Percentiles rank a stretch among this genome's conserved stretches.
Conservation (phyloP, 2,329 filamentous ascomycete species). For the Aspergillus fumigatus region DNA sequence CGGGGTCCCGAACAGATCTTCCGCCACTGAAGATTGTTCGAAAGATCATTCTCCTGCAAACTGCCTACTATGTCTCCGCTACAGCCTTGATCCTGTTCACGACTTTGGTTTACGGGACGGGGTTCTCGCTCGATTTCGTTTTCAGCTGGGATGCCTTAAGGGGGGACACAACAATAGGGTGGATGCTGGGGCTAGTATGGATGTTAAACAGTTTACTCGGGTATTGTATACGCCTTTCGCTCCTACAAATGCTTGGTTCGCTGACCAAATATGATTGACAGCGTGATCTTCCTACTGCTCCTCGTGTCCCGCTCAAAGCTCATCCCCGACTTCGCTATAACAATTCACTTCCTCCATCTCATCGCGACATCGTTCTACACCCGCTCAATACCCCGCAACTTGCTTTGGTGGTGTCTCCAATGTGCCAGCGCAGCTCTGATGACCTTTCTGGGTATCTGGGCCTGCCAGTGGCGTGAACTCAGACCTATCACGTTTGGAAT, state of each 20-base stretch:
- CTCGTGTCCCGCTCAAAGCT: conserved; percentile 87
- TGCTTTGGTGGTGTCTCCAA: conserved; percentile 81
- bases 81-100: conserved; percentile 63
- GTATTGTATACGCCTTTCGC: conserved; percentile 45
- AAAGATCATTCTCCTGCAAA: conserved; percentile 62
- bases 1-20: conserved; percentile 63
- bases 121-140: conserved; percentile 55
- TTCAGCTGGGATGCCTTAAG: conserved; percentile 61
- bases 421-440: conserved; percentile 58
- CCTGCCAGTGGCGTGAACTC: conserved; percentile 84
- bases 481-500: conserved; percentile 76
- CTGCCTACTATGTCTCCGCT: conserved; percentile 60
- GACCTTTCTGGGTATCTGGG: conserved; percentile 76
- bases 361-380: conserved; percentile 74
- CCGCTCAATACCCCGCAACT: conserved; percentile 66
- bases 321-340: conserved; percentile 89
- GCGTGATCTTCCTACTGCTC: conserved; percentile 75
- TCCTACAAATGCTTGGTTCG: neutral
- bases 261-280: conserved; percentile 37
- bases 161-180: conserved; percentile 65
- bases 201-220: conserved; percentile 60
- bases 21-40: conserved; percentile 62
- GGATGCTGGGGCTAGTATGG: conserved; percentile 66
- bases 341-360: conserved; percentile 79
- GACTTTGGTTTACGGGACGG: conserved; percentile 59